A percentile compares a stretch with the other conserved stretches of the same genome.
Conservation (phyloP, 345 rosid species). For the Eucalyptus polybractea region DNA sequence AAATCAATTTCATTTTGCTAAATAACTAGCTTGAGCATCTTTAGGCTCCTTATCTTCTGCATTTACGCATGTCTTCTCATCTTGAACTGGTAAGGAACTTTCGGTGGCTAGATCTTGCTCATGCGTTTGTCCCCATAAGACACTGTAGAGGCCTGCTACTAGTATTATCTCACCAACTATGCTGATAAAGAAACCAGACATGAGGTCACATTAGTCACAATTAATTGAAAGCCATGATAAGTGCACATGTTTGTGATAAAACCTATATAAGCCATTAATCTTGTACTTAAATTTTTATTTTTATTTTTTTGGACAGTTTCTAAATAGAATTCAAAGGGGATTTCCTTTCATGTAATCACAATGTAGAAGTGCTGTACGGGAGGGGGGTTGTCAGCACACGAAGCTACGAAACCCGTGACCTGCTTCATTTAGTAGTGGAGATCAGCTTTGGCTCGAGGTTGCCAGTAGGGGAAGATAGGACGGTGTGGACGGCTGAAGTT, state of each 20-base stretch:
- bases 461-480: neutral
- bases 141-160: conserved; percentile 4
- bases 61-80: neutral
- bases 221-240: neutral
- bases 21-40: neutral
- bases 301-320: neutral
- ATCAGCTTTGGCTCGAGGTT: neutral
- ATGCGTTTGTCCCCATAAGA: conserved; percentile 6
- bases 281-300: neutral
- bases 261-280: neutral
- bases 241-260: neutral
- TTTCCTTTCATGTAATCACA: neutral
- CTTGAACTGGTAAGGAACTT: neutral
- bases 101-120: neutral
- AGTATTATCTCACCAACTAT: neutral
- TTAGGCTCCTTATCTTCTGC: neutral
- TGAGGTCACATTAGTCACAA: neutral
- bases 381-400: neutral
- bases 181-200: neutral
- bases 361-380: neutral
- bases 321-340: neutral
- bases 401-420: neutral
- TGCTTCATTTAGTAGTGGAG: neutral
- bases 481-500: neutral
- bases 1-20: neutral